Evolutionary conservation across 1,284 basidiomycete genomes (phyloP).

Genomic region (Cutaneotrichosporon sp.): DNA sequence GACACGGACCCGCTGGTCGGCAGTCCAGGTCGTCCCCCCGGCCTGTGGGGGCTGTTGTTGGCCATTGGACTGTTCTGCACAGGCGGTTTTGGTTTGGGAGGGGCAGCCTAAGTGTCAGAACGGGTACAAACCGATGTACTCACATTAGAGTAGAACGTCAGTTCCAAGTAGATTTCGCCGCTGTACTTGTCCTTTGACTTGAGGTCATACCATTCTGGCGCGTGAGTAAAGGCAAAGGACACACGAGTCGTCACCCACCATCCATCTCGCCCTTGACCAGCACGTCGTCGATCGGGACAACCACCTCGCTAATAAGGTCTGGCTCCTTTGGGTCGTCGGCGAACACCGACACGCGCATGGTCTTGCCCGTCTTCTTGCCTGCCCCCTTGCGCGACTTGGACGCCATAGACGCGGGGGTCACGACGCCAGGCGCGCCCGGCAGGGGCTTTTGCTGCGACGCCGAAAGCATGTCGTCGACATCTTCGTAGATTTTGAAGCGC

Average conservation of each 20-base stretch:
- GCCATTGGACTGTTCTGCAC: conserved; percentile 30
- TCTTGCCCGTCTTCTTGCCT: conserved; percentile 50
- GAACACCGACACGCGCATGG: conserved; percentile 78
- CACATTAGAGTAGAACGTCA: conserved; percentile 94
- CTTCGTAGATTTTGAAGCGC: conserved; percentile 83
- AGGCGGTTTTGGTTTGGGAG: conserved; percentile 20
- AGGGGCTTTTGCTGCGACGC: conserved; percentile 44
- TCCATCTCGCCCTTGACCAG: conserved; percentile 94
- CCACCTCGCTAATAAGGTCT: conserved; percentile 86
- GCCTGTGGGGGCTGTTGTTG: neutral
- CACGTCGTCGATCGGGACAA: conserved; percentile 82
- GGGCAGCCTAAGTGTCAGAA: conserved; percentile 30
- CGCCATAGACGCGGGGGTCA: conserved; percentile 49
- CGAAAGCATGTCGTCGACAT: conserved; percentile 61
- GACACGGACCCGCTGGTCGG: conserved; percentile 39
- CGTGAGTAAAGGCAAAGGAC: neutral
- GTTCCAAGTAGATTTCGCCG: conserved; percentile 87
- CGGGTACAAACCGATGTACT: conserved; percentile 43
- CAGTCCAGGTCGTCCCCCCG: conserved; percentile 11
- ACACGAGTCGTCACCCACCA: conserved; percentile 61
- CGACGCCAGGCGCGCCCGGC: conserved; percentile 25
- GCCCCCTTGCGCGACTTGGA: conserved; percentile 50
- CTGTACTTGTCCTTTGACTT: conserved; percentile 85
- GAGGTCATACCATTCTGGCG: conserved; percentile 85
- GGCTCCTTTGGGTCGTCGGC: conserved; percentile 94